Base-by-base conservation (phyloP, 2,329 filamentous ascomycete species). In the Onygena corvina region DNA sequence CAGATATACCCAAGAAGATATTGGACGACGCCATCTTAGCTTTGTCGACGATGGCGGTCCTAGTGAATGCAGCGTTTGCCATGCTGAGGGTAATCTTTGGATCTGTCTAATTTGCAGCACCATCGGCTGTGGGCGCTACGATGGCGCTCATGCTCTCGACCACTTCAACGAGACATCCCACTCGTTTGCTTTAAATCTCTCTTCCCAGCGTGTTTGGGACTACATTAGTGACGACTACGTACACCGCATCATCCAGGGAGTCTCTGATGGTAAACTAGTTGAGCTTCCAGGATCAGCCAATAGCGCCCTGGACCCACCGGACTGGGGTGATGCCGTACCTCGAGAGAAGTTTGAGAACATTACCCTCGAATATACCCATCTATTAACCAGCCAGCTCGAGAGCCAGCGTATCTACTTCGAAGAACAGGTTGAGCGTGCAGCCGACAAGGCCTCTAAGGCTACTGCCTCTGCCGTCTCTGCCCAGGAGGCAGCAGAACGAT, bases 161-260 rank as follows among this genome's bases (percentile, higher is more conserved):
- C 89, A 95, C 66, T 95, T 87, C 79, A 88, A 93, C 66, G 77
- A 86, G 49, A 93, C 86, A 2, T 80, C 81, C 3, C 92, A 98
- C 65, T 85, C 84, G 54, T 98, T 94, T 62, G 84, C 88, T 21
- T 84, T 98, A 64, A 92, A 98, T 63, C 79, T 96, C 31, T 81
- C 84, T 53, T 94, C 88, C 0, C 90, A 98, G 64, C 84, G 94
- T 58, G 89, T 98, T 1, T 98, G 92, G 92, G 92, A 98, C 66
- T 98, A 98, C 56, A 86, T 86, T 0, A 88, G 86, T 3, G 92
- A 98, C 61, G 85, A 84, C 61, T 98, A 94, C 75, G 92, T 96
- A 45, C 92, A 98, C 66, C 83, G 92, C 7, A 79, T 96, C 47
- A 94, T 98, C 50, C 84, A 94, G 56, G 87, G 88, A 61, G 94